Evolutionary conservation across 306 rosid species (phyloP).

Genomic region (Lathyrus tuberosus): DNA sequence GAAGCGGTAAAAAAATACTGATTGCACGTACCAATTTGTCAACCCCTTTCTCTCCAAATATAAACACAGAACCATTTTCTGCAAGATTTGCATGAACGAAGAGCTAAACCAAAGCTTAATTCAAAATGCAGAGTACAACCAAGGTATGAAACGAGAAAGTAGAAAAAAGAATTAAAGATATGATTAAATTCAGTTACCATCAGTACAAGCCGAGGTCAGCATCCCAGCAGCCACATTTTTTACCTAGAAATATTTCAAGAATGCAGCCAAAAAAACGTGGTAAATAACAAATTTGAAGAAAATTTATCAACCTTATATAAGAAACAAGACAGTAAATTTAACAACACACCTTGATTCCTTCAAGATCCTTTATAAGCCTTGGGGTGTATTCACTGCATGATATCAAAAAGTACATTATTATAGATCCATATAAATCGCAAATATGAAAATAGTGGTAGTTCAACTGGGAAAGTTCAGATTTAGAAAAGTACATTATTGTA

Average conservation of each 20-base stretch:
- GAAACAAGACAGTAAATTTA: constrained; percentile 38
- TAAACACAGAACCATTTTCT: constrained; percentile 80
- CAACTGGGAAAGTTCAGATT: no score
- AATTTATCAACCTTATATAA: constrained; percentile 32
- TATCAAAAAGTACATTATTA: constrained; percentile 22
- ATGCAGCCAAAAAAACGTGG: constrained; percentile 22
- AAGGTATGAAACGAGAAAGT: constrained; percentile 6
- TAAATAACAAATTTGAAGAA: constrained; percentile 21
- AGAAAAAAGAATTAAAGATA: background rate
- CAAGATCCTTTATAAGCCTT: constrained; percentile 90
- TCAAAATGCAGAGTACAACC: constrained; percentile 12
- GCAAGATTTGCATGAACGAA: constrained; percentile 47
- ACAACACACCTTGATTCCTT: constrained; percentile 74
- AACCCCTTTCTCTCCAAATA: constrained; percentile 74
- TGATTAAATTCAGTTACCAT: constrained; percentile 58
- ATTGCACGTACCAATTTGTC: constrained; percentile 64
- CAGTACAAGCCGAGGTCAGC: constrained; percentile 83
- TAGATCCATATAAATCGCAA: constrained; percentile 18
- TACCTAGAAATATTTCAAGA: constrained; percentile 54
- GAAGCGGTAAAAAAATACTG: constrained; percentile 7
- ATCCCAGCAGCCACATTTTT: constrained; percentile 79
- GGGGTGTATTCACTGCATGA: constrained; percentile 84
- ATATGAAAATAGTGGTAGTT: no score
- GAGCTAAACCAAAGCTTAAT: constrained; percentile 17
- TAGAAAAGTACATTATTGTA: no score